phyloP scores from a whole-genome alignment of 148 eudicot genomes.

The Rhododendron ferrugineum region DNA sequence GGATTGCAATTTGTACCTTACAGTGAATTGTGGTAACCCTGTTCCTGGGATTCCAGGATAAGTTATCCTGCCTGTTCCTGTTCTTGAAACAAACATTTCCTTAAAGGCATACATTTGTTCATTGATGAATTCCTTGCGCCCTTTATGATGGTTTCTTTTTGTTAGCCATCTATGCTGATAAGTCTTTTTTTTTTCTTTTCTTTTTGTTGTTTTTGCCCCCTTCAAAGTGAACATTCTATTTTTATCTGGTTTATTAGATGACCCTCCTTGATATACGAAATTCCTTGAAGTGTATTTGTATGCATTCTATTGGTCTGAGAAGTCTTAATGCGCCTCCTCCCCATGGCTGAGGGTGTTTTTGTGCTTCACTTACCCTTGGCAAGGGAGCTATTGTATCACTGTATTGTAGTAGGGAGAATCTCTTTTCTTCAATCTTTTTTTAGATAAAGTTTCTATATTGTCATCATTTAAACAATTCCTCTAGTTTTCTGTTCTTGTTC shows the following conservation, averaged over 20 bases:
- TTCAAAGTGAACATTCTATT: neutral
- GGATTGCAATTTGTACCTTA: too few species aligned
- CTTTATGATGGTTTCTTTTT: neutral
- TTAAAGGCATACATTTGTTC: neutral
- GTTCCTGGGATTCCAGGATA: neutral
- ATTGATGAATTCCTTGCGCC: neutral
- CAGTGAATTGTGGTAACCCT: too few species aligned
- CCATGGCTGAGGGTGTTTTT: neutral
- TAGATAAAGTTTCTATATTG: neutral
- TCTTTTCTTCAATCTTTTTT: neutral
- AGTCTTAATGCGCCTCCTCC: neutral
- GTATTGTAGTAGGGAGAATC: neutral
- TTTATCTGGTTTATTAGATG: neutral
- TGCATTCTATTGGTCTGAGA: neutral
- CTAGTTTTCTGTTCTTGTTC: neutral
- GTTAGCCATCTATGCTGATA: neutral
- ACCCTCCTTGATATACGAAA: neutral
- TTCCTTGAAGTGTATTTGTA: neutral
- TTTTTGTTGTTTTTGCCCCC: neutral
- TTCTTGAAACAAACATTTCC: neutral
- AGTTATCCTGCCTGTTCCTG: neutral
- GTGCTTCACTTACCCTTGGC: neutral
- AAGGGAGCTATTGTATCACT: neutral
- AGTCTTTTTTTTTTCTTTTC: neutral
- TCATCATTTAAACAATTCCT: neutral